A percentile compares a stretch with the other conserved stretches of the same genome.
phyloP scores from a whole-genome alignment of 148 eudicot genomes.

The Mesembryanthemum crystallinum region DNA sequence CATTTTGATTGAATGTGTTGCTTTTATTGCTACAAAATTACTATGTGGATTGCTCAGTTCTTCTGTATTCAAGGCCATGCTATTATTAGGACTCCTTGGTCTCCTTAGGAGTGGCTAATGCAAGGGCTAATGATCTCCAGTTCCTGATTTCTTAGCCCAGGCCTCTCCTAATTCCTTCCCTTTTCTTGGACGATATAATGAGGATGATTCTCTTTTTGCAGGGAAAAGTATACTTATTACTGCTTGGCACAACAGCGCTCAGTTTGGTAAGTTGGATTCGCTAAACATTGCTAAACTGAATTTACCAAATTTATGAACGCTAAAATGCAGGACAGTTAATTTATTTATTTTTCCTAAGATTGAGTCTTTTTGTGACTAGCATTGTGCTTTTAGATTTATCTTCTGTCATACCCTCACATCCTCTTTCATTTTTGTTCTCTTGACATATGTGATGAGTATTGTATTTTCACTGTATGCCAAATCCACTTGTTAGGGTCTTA shows the following conservation, averaged over 20 bases:
- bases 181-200: background rate
- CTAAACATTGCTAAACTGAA: background rate
- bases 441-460: background rate
- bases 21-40: constrained; percentile 9
- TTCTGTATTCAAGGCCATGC: background rate
- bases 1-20: constrained; percentile 1
- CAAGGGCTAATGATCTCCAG: background rate
- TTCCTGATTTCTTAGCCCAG: background rate
- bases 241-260: constrained; percentile 95
- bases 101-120: background rate
- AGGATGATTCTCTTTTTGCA: constrained; percentile 31
- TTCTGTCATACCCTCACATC: too few relatives aligned
- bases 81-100: constrained; percentile 5
- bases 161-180: background rate
- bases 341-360: background rate
- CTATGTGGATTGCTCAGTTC: background rate
- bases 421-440: background rate
- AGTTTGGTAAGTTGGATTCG: constrained; percentile 59
- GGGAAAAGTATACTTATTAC: constrained; percentile 80
- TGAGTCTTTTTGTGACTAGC: background rate
- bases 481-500: too few relatives aligned
- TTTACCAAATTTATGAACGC: background rate
- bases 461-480: background rate
- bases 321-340: background rate
- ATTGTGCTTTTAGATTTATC: background rate